A percentile compares a stretch with the other conserved stretches of the same genome.
These are phyloP conservation scores for Trichoderma sp. DNA, from an alignment of 2,329 filamentous ascomycete genomes.

Conservation along the genomic window DNA sequence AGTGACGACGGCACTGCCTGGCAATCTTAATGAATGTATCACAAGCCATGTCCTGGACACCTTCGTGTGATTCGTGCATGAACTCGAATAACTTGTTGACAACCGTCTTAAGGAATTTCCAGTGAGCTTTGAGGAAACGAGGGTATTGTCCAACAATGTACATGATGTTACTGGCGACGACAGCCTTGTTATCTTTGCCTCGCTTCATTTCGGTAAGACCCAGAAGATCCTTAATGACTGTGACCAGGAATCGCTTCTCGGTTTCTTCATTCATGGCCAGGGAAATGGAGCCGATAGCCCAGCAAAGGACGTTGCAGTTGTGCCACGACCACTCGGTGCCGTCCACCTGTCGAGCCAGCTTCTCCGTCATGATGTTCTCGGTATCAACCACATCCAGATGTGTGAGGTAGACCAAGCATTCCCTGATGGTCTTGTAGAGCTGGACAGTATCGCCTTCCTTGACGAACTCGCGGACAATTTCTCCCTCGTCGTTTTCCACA, in stretches of 20 bases:
- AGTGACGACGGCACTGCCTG: conserved; percentile 95
- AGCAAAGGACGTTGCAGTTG: conserved; percentile 99
- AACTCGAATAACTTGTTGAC: conserved; percentile 99
- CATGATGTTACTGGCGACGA: conserved; percentile 99
- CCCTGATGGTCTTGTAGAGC: conserved; percentile 97
- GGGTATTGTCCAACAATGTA: conserved; percentile 99
- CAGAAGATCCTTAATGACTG: conserved; percentile 96
- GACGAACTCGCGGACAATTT: conserved; percentile 98
- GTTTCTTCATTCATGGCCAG: conserved; percentile 99
- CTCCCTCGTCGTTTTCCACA: conserved; percentile 99
- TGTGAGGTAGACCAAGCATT: conserved; percentile 95
- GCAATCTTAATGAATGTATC: conserved; percentile 99
- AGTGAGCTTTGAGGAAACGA: conserved; percentile 96
- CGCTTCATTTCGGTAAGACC: conserved; percentile 99
- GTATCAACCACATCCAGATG: conserved; percentile 97
- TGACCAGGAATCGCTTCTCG: conserved; percentile 96
- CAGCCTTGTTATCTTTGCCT: conserved; percentile 98
- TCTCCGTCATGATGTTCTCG: conserved; percentile 99
- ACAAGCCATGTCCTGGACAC: conserved; percentile 99
- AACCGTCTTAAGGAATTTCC: conserved; percentile 99
- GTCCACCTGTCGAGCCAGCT: conserved; percentile 92
- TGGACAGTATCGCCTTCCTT: conserved; percentile 99
- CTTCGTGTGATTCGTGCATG: conserved; percentile 99
- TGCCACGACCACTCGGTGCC: conserved; percentile 98
- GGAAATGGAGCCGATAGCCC: conserved; percentile 98